phyloP scores from a whole-genome alignment of 2,329 filamentous ascomycete species.

The Aspergillus flavus region DNA sequence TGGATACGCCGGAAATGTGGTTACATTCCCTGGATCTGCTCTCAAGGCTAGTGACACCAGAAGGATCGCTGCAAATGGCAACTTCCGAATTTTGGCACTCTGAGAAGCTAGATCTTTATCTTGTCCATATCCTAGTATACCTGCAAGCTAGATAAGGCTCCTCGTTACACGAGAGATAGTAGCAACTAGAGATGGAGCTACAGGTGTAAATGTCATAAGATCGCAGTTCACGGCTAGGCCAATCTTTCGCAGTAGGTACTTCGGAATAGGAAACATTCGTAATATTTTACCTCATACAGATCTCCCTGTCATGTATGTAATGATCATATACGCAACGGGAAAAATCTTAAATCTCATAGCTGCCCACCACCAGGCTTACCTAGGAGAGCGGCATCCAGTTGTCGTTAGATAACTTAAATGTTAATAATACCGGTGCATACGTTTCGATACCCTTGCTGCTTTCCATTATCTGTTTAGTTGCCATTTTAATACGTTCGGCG shows the following conservation, averaged over 20 bases:
- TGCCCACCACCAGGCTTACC: background rate
- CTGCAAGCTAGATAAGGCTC: background rate
- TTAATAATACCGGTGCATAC: no score
- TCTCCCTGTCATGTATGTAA: background rate
- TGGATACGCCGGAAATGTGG: background rate
- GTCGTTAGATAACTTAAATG: background rate
- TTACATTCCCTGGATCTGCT: background rate
- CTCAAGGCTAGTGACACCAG: background rate
- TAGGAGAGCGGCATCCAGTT: background rate
- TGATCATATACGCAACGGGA: background rate
- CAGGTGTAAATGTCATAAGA: background rate
- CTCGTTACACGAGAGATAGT: background rate
- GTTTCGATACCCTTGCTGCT: no score
- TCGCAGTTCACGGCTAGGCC: no score
- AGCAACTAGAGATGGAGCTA: background rate
- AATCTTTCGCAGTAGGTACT: background rate
- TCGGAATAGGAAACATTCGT: background rate
- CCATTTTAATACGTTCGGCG: no score
- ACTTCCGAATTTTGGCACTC: background rate
- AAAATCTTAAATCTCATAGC: background rate
- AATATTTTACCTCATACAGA: background rate
- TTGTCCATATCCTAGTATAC: background rate
- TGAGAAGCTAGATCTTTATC: background rate
- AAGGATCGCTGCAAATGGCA: background rate
- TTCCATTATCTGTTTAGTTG: no score